These are phyloP conservation scores for Aurantiochytrium sp. DNA, from an alignment of 108 stramenopile species.

Conservation along the genomic window DNA sequence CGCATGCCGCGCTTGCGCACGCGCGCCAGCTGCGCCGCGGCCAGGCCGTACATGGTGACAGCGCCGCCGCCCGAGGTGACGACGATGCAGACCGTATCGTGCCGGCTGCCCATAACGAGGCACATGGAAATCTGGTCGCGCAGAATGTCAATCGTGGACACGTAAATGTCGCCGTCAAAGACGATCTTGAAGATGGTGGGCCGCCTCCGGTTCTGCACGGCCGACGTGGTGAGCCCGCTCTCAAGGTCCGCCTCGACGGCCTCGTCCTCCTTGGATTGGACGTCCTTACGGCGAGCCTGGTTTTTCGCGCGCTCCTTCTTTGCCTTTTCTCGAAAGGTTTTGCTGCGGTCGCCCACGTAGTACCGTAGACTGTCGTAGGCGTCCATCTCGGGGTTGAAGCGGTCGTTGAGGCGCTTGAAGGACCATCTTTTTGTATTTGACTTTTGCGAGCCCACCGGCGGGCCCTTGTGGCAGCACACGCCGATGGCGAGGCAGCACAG, in stretches of 20 bases:
- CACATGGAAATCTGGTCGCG: conserved; percentile 19
- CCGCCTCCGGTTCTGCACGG: background rate
- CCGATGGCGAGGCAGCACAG: background rate
- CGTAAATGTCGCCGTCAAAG: conserved; percentile 22
- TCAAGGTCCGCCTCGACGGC: background rate
- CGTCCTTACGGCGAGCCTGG: background rate
- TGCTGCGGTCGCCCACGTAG: background rate
- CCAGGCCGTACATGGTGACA: conserved; percentile 45
- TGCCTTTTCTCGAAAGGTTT: background rate
- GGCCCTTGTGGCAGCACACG: background rate
- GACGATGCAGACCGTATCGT: conserved; percentile 35
- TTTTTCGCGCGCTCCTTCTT: background rate
- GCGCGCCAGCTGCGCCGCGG: conserved; percentile 13
- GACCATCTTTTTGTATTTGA: background rate
- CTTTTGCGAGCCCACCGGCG: background rate
- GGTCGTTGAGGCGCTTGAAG: conserved; percentile 17
- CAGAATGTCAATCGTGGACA: conserved; percentile 1
- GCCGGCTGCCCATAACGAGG: background rate
- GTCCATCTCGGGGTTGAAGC: background rate
- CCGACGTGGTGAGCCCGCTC: background rate
- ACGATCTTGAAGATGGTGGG: background rate
- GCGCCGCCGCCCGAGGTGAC: conserved; percentile 38
- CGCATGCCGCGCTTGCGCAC: conserved; percentile 25
- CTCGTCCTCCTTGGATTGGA: background rate
- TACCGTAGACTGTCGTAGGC: background rate